Evolutionary conservation across 805 yeast species (phyloP), one percentile per base, ranked within the genome.

Genomic region (Phaffomyces opuntiae): DNA sequence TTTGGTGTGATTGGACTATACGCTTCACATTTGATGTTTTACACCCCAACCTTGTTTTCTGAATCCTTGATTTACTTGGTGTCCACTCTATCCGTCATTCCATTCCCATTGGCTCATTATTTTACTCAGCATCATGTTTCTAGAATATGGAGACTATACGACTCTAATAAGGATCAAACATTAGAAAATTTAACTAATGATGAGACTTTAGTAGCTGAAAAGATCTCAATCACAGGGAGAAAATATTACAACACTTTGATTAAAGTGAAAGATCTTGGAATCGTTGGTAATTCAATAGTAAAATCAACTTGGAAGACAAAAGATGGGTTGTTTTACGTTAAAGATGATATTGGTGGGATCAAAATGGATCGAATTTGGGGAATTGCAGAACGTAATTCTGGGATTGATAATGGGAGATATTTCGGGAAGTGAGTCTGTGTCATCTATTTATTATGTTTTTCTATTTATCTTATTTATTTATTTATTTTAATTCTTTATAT

Each of bases 291-390:
- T 33, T 65, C 75, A 26, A 60, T 60, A 19, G 82, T 82, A 0
- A 76, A 74, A 70, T 68, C 68, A 25, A 75, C 75, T 48, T 69
- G 76, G 73, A 62, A 62, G 35, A 61, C 65, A 16, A 60, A 63
- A 9, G 66, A 74, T 40, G 61, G 65, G 16, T 16, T 39, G 0
- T 79, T 69, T 59, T 83, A 79, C 55, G 75, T 87, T 3, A 75
- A 73, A 14, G 95, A 87, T 56, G 83, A 86, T 52, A 68, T 83
- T 38, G 93, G 95, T 3, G 95, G 95, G 3, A 66, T 84, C 59
- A 78, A 78, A 52, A 87, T 87, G 95, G 93, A 87, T 55, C 67
- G 96, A 45, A 64, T 87, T 6, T 83, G 95, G 91, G 88, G 90
- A 0, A 75, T 85, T n/a, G 77, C 83, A 1, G 95, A 87, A 59